A percentile compares a stretch with the other conserved stretches of the same genome.
Conservation (phyloP, 2,329 filamentous ascomycete genomes). For the Aphanocladium album region DNA sequence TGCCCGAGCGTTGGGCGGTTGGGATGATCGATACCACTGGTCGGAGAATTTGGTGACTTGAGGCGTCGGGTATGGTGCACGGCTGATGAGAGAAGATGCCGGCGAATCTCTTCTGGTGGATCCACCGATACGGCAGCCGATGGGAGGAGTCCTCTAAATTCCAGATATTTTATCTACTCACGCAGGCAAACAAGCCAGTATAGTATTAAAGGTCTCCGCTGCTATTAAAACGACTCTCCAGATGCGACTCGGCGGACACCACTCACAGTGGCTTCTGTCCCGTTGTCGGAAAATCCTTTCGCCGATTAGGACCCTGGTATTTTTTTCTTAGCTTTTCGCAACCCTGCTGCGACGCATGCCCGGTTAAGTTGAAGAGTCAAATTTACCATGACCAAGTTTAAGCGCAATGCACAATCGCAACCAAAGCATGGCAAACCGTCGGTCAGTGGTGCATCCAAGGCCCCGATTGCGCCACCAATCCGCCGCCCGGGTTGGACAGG, state of each 20-base stretch:
- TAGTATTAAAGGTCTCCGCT: too few species aligned
- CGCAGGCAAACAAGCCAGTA: too few species aligned
- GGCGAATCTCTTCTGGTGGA: too few species aligned
- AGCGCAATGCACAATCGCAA: conserved; percentile 17
- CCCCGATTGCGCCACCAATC: conserved; percentile 12
- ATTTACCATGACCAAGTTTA: conserved; percentile 16
- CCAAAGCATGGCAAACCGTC: conserved; percentile 16
- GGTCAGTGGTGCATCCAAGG: conserved; percentile 16
- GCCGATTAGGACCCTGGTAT: conserved; percentile 1
- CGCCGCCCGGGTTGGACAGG: conserved; percentile 16
- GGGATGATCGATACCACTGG: too few species aligned
- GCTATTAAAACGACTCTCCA: not conserved
- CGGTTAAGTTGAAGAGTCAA: not conserved
- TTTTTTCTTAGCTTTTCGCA: not conserved
- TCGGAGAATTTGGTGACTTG: too few species aligned
- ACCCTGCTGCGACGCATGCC: not conserved
- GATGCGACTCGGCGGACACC: not conserved
- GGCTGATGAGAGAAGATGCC: too few species aligned
- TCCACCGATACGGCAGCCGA: too few species aligned
- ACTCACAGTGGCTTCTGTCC: not conserved
- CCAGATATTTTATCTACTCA: too few species aligned
- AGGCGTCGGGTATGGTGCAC: too few species aligned
- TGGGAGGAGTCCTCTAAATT: too few species aligned
- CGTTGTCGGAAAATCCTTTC: conserved; percentile 3
- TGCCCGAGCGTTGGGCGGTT: too few species aligned